Base-by-base conservation (phyloP, 768 basidiomycete species). In the Mycena vitilis region DNA sequence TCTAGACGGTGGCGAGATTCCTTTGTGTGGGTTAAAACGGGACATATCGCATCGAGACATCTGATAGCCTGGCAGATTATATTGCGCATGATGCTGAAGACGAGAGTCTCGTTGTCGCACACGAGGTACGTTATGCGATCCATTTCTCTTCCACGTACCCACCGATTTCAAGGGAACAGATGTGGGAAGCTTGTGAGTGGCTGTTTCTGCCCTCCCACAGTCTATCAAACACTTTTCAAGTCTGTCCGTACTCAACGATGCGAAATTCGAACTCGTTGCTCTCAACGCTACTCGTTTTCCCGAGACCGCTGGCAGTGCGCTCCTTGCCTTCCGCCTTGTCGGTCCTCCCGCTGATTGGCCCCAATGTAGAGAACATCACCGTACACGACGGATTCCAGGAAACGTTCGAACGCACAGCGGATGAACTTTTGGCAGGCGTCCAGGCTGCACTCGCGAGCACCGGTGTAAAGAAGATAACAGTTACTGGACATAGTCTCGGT, bases 401-500 rank as follows among this genome's bases (percentile, higher is more conserved):
- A 37, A 78, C 84, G 3, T 82, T 83, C 38, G 76, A 75, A 38
- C 76, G 82, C 40, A 81, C 81, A 9, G 81, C 83, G 4, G 80
- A 80, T 47, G 63, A 65, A 16, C 64, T 83, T 10, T 71, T 82
- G 11, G 70, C 77, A 0, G 75, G 77, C 23, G 79, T 83, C 8
- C 72, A 75, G 49, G 49, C 70, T 20, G 79, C 73, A 6, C 72
- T 84, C 18, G 63, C 64, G 15, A 74, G 62, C 30, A 81, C 68
- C 23, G 76, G 72, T 13, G 75, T 74, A 9, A 79, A 68, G 55
- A 82, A 81, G 36, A 76, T 85, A 49, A 53, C 79, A 25, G 75
- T 83, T 15, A 80, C 82, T 2, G 84, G 84, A 1, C 84, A 84
- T 66, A 79, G 79, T 36, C 78, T 83, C 34, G 84, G 81, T 78